A percentile compares a stretch with the other conserved stretches of the same genome.
phyloP scores from a whole-genome alignment of 805 yeast genomes.

The Saturnispora besseyi region DNA sequence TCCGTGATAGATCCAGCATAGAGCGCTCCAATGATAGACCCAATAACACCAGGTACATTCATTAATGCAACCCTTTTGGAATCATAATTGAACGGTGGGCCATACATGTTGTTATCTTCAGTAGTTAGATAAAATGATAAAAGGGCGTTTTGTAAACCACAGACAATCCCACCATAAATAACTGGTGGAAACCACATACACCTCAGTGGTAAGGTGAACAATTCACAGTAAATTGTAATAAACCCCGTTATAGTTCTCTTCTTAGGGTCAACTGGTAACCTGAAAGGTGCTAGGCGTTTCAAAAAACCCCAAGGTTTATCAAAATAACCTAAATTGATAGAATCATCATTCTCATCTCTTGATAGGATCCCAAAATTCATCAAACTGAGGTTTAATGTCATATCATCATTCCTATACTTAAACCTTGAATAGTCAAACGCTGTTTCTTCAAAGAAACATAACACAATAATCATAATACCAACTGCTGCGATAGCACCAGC shows the following conservation, averaged over 20 bases:
- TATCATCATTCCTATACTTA: slow-evolving; percentile 16
- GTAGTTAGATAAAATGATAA: slow-evolving; percentile 66
- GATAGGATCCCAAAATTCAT: slow-evolving; percentile 23
- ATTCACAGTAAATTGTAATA: slow-evolving; percentile 31
- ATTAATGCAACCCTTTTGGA: slow-evolving; percentile 60
- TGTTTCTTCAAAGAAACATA: slow-evolving; percentile 65
- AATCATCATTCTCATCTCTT: slow-evolving; percentile 18
- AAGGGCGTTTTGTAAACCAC: slow-evolving; percentile 74
- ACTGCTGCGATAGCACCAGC: slow-evolving; percentile 55
- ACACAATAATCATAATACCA: slow-evolving; percentile 39
- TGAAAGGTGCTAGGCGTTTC: slow-evolving; percentile 15
- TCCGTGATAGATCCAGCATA: slow-evolving; percentile 59
- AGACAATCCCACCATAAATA: slow-evolving; percentile 52
- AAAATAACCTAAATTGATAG: slow-evolving; percentile 17
- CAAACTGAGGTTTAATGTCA: slow-evolving; percentile 17
- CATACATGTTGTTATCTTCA: slow-evolving; percentile 54
- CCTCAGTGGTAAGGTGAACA: slow-evolving; percentile 25
- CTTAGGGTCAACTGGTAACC: background rate
- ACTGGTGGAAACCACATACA: slow-evolving; percentile 47
- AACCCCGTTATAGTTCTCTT: slow-evolving; percentile 5
- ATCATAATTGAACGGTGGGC: slow-evolving; percentile 56
- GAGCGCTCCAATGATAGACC: slow-evolving; percentile 56
- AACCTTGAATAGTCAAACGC: slow-evolving; percentile 46
- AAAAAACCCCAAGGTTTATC: slow-evolving; percentile 15
- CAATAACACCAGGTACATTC: slow-evolving; percentile 65